Evolutionary conservation across 106 monocot species (phyloP).

Genomic region (Dendrobium officinale): DNA sequence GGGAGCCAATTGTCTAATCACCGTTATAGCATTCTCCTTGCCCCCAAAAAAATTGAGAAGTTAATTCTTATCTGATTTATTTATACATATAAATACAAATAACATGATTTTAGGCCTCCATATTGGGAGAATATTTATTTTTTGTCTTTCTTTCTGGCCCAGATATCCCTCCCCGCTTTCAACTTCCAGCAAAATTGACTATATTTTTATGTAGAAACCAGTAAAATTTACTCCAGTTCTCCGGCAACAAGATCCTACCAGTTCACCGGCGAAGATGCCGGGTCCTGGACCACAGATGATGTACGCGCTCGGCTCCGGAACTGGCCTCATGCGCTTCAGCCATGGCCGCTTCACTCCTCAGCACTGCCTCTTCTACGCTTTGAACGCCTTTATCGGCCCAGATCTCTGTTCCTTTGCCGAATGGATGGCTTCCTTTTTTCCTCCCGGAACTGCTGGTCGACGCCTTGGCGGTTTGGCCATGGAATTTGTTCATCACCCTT

Average conservation of each 20-base stretch:
- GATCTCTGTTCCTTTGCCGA: slow-evolving; percentile 80
- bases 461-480: slow-evolving; percentile 42
- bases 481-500: slow-evolving; percentile 59
- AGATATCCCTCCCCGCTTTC: too few relatives aligned
- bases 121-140: too few relatives aligned
- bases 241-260: not conserved
- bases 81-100: too few relatives aligned
- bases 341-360: slow-evolving; percentile 68
- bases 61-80: too few relatives aligned
- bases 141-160: too few relatives aligned
- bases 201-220: too few relatives aligned
- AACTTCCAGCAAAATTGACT: too few relatives aligned
- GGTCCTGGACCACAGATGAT: slow-evolving; percentile 80
- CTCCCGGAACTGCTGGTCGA: slow-evolving; percentile 13
- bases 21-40: too few relatives aligned
- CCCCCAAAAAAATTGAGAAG: too few relatives aligned
- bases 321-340: slow-evolving; percentile 45
- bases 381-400: slow-evolving; percentile 85
- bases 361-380: slow-evolving; percentile 78
- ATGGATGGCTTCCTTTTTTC: slow-evolving; percentile 44
- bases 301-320: slow-evolving; percentile 58
- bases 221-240: too few relatives aligned
- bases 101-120: too few relatives aligned
- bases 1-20: too few relatives aligned
- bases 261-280: slow-evolving; percentile 38